phyloP scores from a whole-genome alignment of 2,329 filamentous ascomycete species.

The Coniella lustricola region DNA sequence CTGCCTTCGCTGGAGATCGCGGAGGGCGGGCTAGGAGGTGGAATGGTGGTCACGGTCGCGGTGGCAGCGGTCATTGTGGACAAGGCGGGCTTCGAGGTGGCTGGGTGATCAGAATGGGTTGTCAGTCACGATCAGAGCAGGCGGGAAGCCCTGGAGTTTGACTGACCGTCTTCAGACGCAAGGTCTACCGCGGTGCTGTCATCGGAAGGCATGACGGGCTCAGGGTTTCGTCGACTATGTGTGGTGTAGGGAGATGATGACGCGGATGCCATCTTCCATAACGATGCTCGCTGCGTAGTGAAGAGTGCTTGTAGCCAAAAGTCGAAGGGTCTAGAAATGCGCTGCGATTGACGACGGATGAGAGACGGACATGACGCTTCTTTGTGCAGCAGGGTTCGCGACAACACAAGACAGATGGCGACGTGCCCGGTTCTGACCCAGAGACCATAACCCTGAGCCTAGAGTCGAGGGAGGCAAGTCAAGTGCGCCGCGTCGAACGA shows the following conservation, averaged over 20 bases:
- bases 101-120: slow-evolving; percentile 2
- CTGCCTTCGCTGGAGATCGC: slow-evolving; percentile 1
- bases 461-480: background rate
- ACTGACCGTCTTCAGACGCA: slow-evolving; percentile 7
- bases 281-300: background rate
- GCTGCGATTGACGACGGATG: too few relatives aligned
- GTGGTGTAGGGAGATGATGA: slow-evolving; percentile 16
- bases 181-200: background rate
- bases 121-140: background rate
- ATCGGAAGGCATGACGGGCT: background rate
- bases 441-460: background rate
- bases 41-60: slow-evolving; percentile 2
- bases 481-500: slow-evolving; percentile 1
- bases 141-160: too few relatives aligned
- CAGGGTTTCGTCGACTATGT: slow-evolving; percentile 9
- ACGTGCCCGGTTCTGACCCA: background rate
- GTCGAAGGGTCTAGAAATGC: too few relatives aligned
- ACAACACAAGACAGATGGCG: background rate
- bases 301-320: too few relatives aligned
- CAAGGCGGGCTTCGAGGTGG: slow-evolving; percentile 3
- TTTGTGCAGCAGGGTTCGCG: background rate
- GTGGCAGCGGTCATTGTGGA: slow-evolving; percentile 3
- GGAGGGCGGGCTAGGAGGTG: slow-evolving; percentile 5
- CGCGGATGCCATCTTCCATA: slow-evolving; percentile 19
- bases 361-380: too few relatives aligned